Base-by-base conservation (phyloP, 192 early-diverging fungal genomes). In the Coemansia pectinata region DNA sequence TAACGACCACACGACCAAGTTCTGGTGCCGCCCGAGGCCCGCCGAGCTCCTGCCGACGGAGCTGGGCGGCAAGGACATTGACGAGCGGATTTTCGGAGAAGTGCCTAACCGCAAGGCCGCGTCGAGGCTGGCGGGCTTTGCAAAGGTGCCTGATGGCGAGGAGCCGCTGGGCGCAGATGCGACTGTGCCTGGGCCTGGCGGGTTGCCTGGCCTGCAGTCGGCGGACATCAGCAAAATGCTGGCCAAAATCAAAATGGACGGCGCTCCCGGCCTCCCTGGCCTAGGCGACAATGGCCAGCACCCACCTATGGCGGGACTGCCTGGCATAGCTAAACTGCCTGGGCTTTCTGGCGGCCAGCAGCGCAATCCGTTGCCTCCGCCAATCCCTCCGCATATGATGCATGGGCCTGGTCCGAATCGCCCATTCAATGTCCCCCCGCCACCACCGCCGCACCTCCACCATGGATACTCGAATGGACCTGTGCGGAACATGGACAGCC, bases 1-100 rank as follows among this genome's bases (percentile, higher is more conserved):
- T 19, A 99, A 98, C 67, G 98, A 99, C 73, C 93, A 96, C 64
- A 92, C 95, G 0, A 98, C 96, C 11, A 89, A 93, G 25, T 97
- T 98, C 72, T 99, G 96, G 96, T 91, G 93, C 19, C 85, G 96
- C 25, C 92, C 94, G 36, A 85, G 98, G 15, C 98, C 98, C 5
- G 98, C 93, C 57, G 82, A 84, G 38, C 63, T 73, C 31, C 57
- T 84, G 38, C 77, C 72, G 3, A 84, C 81, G 0, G 76, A 78
- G 55, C 62, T 84, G 59, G 80, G 71, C 1, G 67, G 63, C 27
- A 25, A 19, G 19, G 80, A 77, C 0, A 41, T 66, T 4, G 75
- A 83, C 27, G 71, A 66, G 50, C 67, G 80, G 25, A 68, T 83
- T 7, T 83, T 76, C 33, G 67, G 72, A 33, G 69, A 66, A 2